A percentile compares a stretch with the other conserved stretches of the same genome.
Conservation (phyloP, 768 basidiomycete genomes). For the Suillus spraguei region DNA sequence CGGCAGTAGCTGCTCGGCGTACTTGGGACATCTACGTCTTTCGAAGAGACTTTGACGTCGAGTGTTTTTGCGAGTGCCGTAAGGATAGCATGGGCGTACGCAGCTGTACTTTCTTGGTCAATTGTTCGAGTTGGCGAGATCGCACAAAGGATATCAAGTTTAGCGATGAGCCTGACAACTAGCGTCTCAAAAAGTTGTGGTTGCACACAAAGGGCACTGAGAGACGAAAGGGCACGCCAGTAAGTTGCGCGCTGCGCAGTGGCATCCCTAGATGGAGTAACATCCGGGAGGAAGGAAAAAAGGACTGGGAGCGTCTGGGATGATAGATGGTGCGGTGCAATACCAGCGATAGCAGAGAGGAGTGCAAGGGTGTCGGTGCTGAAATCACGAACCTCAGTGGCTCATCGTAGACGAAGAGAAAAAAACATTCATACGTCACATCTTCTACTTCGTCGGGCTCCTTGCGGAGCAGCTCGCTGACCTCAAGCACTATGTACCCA, state of each 20-base stretch:
- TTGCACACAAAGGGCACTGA: conserved; percentile 73
- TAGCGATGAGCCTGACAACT: conserved; percentile 73
- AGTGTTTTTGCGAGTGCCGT: conserved; percentile 68
- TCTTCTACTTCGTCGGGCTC: conserved; percentile 57
- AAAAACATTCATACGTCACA: conserved; percentile 39
- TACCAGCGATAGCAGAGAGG: conserved; percentile 60
- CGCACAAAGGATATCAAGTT: conserved; percentile 71
- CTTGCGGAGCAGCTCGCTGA: conserved; percentile 63
- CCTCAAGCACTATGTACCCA: conserved; percentile 74
- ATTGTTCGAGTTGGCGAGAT: conserved; percentile 28
- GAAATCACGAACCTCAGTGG: conserved; percentile 9
- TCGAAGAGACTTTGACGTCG: conserved; percentile 47
- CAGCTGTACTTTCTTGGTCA: conserved; percentile 65
- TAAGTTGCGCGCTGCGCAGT: conserved; percentile 58
- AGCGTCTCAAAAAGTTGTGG: conserved; percentile 84
- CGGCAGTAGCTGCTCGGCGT: conserved; percentile 76
- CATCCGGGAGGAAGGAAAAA: conserved; percentile 73
- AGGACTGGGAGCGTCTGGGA: conserved; percentile 80
- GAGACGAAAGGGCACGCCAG: conserved; percentile 66
- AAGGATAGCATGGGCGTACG: conserved; percentile 86
- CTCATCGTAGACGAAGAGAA: background rate
- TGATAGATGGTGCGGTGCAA: conserved; percentile 65
- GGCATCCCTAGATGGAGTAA: conserved; percentile 57
- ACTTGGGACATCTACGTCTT: conserved; percentile 79
- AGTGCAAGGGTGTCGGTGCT: conserved; percentile 66